A percentile compares a stretch with the other conserved stretches of the same genome.
These are phyloP conservation scores for Alternaria rosae DNA, from an alignment of 2,329 filamentous ascomycete genomes.

Conservation along the genomic window DNA sequence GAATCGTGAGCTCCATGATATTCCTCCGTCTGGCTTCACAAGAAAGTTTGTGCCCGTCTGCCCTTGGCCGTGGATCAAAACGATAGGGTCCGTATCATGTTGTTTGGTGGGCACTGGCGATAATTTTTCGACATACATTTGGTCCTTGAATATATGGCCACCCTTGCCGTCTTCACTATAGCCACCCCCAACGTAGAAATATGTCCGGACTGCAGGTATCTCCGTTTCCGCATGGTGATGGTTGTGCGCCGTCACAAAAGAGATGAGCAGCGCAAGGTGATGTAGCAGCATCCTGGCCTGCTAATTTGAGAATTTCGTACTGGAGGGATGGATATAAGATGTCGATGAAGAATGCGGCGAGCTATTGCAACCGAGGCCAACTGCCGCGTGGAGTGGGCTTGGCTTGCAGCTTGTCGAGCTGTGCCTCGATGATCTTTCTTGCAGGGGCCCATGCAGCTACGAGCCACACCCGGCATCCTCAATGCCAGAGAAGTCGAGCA, in stretches of 20 bases:
- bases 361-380: background rate
- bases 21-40: constrained; percentile 58
- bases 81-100: constrained; percentile 3
- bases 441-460: background rate
- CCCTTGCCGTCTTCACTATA: constrained; percentile 21
- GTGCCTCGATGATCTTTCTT: background rate
- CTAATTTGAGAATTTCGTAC: background rate
- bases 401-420: background rate
- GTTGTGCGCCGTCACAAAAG: background rate
- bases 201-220: constrained; percentile 14
- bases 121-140: constrained; percentile 30
- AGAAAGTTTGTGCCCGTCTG: constrained; percentile 34
- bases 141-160: constrained; percentile 21
- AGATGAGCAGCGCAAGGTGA: background rate
- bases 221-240: background rate
- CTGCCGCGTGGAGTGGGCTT: background rate
- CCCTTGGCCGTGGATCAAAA: constrained; percentile 23
- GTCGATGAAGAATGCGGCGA: background rate
- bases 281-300: background rate
- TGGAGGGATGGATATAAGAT: background rate
- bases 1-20: constrained; percentile 60
- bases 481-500: background rate
- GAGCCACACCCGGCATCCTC: background rate
- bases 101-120: constrained; percentile 1
- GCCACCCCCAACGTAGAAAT: constrained; percentile 29